A percentile compares a stretch with the other conserved stretches of the same genome.
These are phyloP conservation scores for Citrullus amarus DNA, from an alignment of 306 rosid species.

Conservation along the genomic window DNA sequence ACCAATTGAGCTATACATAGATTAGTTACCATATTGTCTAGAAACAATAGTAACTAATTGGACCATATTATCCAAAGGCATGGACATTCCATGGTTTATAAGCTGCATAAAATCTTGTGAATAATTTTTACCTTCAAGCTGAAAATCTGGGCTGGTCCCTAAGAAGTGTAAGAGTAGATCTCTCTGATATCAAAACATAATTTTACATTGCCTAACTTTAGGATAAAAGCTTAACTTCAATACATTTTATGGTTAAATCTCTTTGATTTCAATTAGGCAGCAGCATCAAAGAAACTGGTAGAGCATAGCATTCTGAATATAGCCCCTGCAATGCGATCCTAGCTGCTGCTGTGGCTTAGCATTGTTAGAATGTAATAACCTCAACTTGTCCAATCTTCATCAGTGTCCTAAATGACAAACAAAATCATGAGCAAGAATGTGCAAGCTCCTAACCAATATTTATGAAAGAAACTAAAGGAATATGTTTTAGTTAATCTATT, in stretches of 20 bases:
- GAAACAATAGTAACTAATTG: not conserved
- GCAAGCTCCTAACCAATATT: not conserved
- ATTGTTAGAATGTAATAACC: not conserved
- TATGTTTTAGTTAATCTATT: not conserved
- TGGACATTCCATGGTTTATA: not conserved
- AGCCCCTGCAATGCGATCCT: not conserved
- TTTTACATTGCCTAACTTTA: not conserved
- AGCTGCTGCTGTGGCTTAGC: not conserved
- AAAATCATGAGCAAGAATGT: not conserved
- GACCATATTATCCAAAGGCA: not conserved
- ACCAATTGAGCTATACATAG: no score
- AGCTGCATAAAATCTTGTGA: not conserved
- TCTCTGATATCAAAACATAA: not conserved
- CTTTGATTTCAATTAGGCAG: not conserved
- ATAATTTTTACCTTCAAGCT: not conserved
- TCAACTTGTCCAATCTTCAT: constrained; percentile 11
- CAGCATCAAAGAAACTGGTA: not conserved
- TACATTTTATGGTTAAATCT: not conserved
- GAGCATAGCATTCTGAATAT: not conserved
- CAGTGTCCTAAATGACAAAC: not conserved
- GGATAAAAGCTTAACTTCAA: not conserved
- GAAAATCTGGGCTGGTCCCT: not conserved
- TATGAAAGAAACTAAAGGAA: not conserved
- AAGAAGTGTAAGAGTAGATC: not conserved
- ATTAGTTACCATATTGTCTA: not conserved